These are phyloP conservation scores for Aspergillus campestris DNA, from an alignment of 495 filamentous ascomycete species.

Conservation along the genomic window DNA sequence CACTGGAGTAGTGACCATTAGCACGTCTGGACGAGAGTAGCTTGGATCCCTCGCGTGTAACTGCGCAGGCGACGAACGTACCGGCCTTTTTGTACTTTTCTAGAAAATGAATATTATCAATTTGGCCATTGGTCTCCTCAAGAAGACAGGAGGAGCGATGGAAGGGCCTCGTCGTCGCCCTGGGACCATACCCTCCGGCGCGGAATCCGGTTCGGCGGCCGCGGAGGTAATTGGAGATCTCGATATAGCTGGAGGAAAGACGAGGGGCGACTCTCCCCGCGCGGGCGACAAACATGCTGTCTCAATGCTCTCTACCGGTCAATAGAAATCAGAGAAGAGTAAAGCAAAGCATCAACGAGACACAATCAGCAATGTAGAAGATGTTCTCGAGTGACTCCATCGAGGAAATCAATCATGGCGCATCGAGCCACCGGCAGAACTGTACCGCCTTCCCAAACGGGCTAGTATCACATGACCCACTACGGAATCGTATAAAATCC, in stretches of 20 bases:
- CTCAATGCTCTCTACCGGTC: no score
- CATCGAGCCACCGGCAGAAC: constrained; percentile 12
- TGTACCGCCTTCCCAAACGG: constrained; percentile 16
- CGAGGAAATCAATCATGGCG: not conserved
- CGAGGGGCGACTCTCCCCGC: constrained; percentile 15
- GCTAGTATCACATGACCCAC: constrained; percentile 19
- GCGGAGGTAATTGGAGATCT: constrained; percentile 32
- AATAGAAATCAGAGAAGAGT: not conserved
- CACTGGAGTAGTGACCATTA: constrained; percentile 26
- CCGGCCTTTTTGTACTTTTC: constrained; percentile 43
- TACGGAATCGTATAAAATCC: constrained; percentile 9
- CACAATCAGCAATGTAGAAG: constrained; percentile 9
- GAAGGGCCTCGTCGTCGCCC: constrained; percentile 14
- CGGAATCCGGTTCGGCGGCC: constrained; percentile 8
- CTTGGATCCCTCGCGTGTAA: not conserved
- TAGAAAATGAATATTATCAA: constrained; percentile 21
- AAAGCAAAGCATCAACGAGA: not conserved
- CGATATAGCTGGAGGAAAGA: constrained; percentile 30
- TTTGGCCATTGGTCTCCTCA: constrained; percentile 12
- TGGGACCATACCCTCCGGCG: constrained; percentile 7
- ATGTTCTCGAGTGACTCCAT: not conserved
- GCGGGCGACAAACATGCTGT: constrained; percentile 15
- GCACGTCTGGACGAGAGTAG: constrained; percentile 3
- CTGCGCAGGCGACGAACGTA: constrained; percentile 12
- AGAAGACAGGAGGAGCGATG: constrained; percentile 17